A percentile compares a stretch with the other conserved stretches of the same genome.
Evolutionary conservation across 192 early-diverging fungal genomes (phyloP).

Genomic region (Physocladia obscura): DNA sequence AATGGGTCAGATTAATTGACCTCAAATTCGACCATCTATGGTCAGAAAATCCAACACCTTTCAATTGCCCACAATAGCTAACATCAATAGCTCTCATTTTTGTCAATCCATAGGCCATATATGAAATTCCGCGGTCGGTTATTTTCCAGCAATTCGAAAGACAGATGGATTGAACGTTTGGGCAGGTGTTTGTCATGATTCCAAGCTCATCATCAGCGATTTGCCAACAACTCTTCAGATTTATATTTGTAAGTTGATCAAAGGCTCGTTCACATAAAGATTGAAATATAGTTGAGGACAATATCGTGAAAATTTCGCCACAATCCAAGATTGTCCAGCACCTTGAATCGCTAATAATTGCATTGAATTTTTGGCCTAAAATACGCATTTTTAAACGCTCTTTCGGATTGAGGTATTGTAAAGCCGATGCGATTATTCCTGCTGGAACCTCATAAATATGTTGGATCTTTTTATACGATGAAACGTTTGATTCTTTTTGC

Average conservation of each 20-base stretch:
- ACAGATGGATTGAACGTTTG: slow-evolving; percentile 37
- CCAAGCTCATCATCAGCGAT: slow-evolving; percentile 41
- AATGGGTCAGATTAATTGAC: slow-evolving; percentile 47
- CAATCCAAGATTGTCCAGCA: slow-evolving; percentile 44
- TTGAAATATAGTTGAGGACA: slow-evolving; percentile 15
- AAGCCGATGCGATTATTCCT: slow-evolving; percentile 12
- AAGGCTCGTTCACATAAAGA: slow-evolving; percentile 17
- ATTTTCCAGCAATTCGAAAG: slow-evolving; percentile 58
- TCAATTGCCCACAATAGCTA: slow-evolving; percentile 55
- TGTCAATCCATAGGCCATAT: slow-evolving; percentile 28
- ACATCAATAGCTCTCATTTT: slow-evolving; percentile 39
- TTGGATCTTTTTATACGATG: slow-evolving; percentile 3
- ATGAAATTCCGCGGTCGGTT: slow-evolving; percentile 45
- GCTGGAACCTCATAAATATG: slow-evolving; percentile 32
- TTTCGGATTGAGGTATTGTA: slow-evolving; percentile 34
- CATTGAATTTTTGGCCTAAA: slow-evolving; percentile 37
- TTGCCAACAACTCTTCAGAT: slow-evolving; percentile 45
- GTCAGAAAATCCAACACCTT: slow-evolving; percentile 41
- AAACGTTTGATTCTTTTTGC: background rate
- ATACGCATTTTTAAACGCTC: slow-evolving; percentile 26
- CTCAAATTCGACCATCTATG: slow-evolving; percentile 41
- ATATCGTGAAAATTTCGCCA: slow-evolving; percentile 28
- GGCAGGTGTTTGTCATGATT: slow-evolving; percentile 36
- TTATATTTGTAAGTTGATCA: slow-evolving; percentile 28
- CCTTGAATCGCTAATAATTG: slow-evolving; percentile 27